phyloP scores from a whole-genome alignment of 129 eudicot genomes.

The Lonicera japonica region DNA sequence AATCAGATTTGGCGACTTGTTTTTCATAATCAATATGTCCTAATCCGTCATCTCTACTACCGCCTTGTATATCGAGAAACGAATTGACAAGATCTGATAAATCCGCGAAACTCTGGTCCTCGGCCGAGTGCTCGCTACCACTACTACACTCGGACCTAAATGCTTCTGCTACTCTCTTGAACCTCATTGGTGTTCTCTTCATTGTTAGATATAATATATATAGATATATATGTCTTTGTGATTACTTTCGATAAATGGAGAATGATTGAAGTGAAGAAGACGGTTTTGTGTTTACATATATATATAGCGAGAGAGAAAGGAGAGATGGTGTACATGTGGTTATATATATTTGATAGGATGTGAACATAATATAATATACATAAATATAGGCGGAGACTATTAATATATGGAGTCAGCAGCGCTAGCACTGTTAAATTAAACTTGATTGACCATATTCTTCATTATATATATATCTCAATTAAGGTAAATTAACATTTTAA shows the following conservation, averaged over 20 bases:
- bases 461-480: no score
- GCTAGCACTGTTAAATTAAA: not conserved
- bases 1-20: constrained; percentile 1
- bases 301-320: not conserved
- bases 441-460: not conserved
- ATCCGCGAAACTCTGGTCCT: constrained; percentile 29
- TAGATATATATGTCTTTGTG: not conserved
- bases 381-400: not conserved
- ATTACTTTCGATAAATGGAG: not conserved
- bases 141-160: constrained; percentile 70
- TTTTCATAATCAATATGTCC: constrained; percentile 16
- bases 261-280: constrained; percentile 9
- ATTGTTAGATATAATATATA: not conserved
- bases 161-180: constrained; percentile 57
- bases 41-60: constrained; percentile 1
- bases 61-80: constrained; percentile 38
- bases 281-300: not conserved
- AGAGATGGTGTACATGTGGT: not conserved
- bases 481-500: no score
- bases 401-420: not conserved
- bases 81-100: constrained; percentile 70
- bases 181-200: constrained; percentile 34
- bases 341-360: not conserved
- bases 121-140: constrained; percentile 55
- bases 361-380: not conserved